phyloP scores from a whole-genome alignment of 116 monocot genomes.

The Papilionanthe hybrid region DNA sequence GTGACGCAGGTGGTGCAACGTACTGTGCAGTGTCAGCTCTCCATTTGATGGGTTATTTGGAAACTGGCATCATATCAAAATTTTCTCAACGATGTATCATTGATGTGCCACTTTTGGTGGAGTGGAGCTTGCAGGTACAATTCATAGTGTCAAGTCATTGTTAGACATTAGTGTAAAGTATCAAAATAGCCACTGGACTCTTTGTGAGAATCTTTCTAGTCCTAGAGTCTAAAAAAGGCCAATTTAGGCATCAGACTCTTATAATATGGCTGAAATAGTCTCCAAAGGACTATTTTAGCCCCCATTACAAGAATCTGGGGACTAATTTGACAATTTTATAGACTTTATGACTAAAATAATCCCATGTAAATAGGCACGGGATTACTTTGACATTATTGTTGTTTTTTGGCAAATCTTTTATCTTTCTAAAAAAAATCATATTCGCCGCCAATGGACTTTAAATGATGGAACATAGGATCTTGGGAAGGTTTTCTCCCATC shows the following conservation, averaged over 20 bases:
- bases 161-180: neutral
- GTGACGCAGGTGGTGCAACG: conserved; percentile 88
- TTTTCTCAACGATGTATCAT: conserved; percentile 20
- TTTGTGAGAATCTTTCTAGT: no score
- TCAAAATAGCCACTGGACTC: no score
- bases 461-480: neutral
- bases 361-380: no score
- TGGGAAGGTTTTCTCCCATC: neutral
- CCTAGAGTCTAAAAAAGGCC: no score
- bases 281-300: no score
- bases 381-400: neutral
- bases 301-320: no score
- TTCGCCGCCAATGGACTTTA: neutral
- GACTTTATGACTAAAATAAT: no score
- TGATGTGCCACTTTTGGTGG: conserved; percentile 49
- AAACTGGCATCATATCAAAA: conserved; percentile 21
- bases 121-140: conserved; percentile 82
- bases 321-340: no score
- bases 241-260: no score
- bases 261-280: no score
- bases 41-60: conserved; percentile 73
- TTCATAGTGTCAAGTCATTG: neutral
- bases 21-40: conserved; percentile 93
- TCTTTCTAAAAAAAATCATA: neutral
- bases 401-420: neutral